phyloP scores from a whole-genome alignment of 345 rosid species.

The Luvunga scandens region DNA sequence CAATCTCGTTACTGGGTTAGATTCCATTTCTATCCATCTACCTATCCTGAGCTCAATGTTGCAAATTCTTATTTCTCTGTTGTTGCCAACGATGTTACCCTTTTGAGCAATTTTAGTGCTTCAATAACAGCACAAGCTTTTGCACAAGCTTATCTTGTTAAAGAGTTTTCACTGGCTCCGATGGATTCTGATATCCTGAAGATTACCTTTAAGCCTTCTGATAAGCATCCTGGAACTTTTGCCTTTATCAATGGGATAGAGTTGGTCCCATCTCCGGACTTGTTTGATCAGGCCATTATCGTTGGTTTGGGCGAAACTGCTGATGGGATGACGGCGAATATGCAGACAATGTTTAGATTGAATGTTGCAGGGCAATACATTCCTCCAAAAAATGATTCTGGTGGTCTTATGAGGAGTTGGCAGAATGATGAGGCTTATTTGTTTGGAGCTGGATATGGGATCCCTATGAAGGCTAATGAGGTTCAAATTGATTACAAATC shows the following conservation, averaged over 20 bases:
- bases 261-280: conserved; percentile 45
- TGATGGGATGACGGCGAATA: conserved; percentile 31
- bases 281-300: conserved; percentile 47
- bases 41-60: conserved; percentile 43
- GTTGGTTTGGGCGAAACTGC: conserved; percentile 49
- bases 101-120: conserved; percentile 74
- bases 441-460: conserved; percentile 48
- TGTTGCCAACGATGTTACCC: conserved; percentile 42
- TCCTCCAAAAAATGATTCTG: conserved; percentile 54
- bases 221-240: conserved; percentile 35
- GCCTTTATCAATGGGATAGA: conserved; percentile 81
- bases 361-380: conserved; percentile 72
- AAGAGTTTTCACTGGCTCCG: conserved; percentile 62
- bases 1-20: conserved; percentile 45
- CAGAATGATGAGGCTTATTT: conserved; percentile 63
- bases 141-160: conserved; percentile 60
- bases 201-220: conserved; percentile 54
- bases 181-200: conserved; percentile 27
- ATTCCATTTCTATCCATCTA: conserved; percentile 65
- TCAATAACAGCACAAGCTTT: conserved; percentile 65
- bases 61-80: conserved; percentile 59
- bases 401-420: conserved; percentile 61
- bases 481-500: conserved; percentile 34
- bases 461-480: conserved; percentile 19
- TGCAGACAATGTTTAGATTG: conserved; percentile 66